A percentile compares a stretch with the other conserved stretches of the same genome.
phyloP scores from a whole-genome alignment of 352 stramenopile species.

The Pythium chondricola region DNA sequence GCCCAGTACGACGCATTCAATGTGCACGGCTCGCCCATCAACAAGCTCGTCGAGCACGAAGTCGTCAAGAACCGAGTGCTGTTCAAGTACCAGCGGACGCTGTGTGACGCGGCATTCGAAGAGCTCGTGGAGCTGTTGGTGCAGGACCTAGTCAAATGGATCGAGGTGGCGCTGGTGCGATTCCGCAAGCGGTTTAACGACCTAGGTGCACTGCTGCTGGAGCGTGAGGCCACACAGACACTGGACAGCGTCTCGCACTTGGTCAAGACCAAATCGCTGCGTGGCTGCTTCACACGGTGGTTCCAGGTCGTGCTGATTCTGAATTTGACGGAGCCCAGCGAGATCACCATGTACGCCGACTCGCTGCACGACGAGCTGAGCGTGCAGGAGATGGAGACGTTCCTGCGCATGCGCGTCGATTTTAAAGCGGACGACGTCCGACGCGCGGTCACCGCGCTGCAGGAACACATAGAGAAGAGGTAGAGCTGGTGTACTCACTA shows the following conservation, averaged over 20 bases:
- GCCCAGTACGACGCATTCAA: conserved; percentile 59
- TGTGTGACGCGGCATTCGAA: conserved; percentile 62
- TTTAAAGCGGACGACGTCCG: conserved; percentile 51
- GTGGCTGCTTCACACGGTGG: conserved; percentile 57
- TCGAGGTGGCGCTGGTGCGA: conserved; percentile 42
- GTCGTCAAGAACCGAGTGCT: conserved; percentile 64
- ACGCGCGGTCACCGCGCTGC: conserved; percentile 22
- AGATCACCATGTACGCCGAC: conserved; percentile 64
- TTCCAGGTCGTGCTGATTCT: conserved; percentile 78
- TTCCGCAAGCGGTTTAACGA: conserved; percentile 73
- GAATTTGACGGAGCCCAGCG: conserved; percentile 67
- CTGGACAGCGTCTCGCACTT: conserved; percentile 44
- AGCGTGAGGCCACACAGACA: conserved; percentile 66
- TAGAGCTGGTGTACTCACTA: too few relatives aligned
- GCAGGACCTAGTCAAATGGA: conserved; percentile 47
- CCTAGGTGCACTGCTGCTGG: conserved; percentile 68
- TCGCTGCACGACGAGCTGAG: conserved; percentile 44
- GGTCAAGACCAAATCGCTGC: conserved; percentile 50
- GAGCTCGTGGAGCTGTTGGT: conserved; percentile 56
- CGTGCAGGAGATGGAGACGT: conserved; percentile 37
- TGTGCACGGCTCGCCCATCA: conserved; percentile 55
- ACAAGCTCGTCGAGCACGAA: conserved; percentile 57
- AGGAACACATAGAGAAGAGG: neutral
- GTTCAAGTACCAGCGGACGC: conserved; percentile 45
- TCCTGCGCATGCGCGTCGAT: conserved; percentile 65